phyloP scores from a whole-genome alignment of 495 filamentous ascomycete genomes.

The Hypoxylon trugodes region DNA sequence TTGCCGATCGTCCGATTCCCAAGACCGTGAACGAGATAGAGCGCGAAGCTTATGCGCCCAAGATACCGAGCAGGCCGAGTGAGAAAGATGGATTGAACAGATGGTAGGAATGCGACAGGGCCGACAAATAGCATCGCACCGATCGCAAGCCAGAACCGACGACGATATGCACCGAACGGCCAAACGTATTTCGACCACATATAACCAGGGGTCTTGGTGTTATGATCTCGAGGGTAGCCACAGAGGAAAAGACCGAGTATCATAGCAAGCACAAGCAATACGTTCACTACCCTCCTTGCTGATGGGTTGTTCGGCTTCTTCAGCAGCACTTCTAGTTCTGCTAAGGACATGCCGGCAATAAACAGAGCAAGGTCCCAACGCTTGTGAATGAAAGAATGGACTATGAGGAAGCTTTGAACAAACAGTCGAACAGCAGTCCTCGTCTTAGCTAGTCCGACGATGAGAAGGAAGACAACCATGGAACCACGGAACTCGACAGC shows the following conservation, averaged over 20 bases:
- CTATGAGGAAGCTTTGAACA: constrained; percentile 42
- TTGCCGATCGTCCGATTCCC: constrained; percentile 63
- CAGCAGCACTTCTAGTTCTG: constrained; percentile 51
- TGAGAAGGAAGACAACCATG: constrained; percentile 55
- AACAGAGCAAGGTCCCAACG: constrained; percentile 59
- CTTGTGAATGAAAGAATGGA: constrained; percentile 49
- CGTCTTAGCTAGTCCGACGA: constrained; percentile 49
- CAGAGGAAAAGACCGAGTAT: constrained; percentile 40
- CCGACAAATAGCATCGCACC: constrained; percentile 62
- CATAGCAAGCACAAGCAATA: constrained; percentile 34
- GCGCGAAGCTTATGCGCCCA: constrained; percentile 64
- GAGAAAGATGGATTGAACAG: constrained; percentile 60
- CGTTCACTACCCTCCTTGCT: constrained; percentile 26
- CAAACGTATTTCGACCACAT: constrained; percentile 45
- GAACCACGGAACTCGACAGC: constrained; percentile 59
- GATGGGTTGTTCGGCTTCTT: constrained; percentile 35
- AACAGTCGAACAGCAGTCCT: constrained; percentile 44
- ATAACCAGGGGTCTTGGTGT: constrained; percentile 43
- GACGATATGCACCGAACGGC: constrained; percentile 43
- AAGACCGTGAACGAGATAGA: constrained; percentile 66
- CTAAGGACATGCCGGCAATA: constrained; percentile 53
- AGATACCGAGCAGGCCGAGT: constrained; percentile 63
- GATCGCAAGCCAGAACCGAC: constrained; percentile 47
- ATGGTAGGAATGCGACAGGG: constrained; percentile 58
- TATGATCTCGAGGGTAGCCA: constrained; percentile 44